A percentile compares a stretch with the other conserved stretches of the same genome.
Conservation (phyloP, 768 basidiomycete genomes). For the Tulasnella sp. region DNA sequence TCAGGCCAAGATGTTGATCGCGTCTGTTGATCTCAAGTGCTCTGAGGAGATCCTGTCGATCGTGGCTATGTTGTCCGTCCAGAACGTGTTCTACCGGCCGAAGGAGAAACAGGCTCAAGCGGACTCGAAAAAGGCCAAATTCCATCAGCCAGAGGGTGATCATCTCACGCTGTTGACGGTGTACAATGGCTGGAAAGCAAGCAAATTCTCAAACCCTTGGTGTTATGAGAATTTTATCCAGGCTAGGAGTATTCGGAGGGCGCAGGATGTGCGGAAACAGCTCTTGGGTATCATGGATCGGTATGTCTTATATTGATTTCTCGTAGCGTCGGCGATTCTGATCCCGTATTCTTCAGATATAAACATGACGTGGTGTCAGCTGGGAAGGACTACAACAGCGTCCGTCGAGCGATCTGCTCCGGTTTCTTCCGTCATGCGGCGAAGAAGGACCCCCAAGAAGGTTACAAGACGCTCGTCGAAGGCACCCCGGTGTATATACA, state of each 20-base stretch:
- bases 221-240: constrained; percentile 99
- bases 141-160: constrained; percentile 98
- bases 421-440: constrained; percentile 98
- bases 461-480: constrained; percentile 95
- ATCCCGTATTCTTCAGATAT: constrained; percentile 43
- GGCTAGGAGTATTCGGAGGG: constrained; percentile 90
- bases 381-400: constrained; percentile 83
- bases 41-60: constrained; percentile 97
- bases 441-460: constrained; percentile 96
- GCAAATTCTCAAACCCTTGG: constrained; percentile 97
- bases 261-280: constrained; percentile 97
- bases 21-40: constrained; percentile 92
- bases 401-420: constrained; percentile 91
- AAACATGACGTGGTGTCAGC: constrained; percentile 94
- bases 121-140: constrained; percentile 99
- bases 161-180: constrained; percentile 86
- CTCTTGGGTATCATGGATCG: constrained; percentile 98
- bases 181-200: constrained; percentile 97
- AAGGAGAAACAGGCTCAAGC: constrained; percentile 99
- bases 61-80: constrained; percentile 95
- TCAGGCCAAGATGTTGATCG: constrained; percentile 94
- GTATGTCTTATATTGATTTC: constrained; percentile 33
- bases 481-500: constrained; percentile 99
- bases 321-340: no score
- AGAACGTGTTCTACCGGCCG: constrained; percentile 95